These are phyloP conservation scores for Telopea speciosissima DNA, from an alignment of 177 flowering plant species.

Conservation along the genomic window DNA sequence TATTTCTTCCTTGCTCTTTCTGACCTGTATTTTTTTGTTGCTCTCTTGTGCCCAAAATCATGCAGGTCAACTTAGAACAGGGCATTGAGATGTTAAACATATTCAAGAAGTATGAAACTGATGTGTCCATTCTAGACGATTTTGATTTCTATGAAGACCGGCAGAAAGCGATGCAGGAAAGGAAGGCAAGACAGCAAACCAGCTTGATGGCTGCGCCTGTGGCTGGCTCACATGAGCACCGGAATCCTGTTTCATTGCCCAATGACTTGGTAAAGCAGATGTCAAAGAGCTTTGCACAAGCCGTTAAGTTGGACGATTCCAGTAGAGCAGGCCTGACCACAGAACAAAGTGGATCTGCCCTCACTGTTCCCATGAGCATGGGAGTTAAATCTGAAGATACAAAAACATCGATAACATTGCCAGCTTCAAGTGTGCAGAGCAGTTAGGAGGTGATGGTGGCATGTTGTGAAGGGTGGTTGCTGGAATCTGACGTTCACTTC, in stretches of 20 bases:
- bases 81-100: conserved; percentile 81
- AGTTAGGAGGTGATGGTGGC: conserved; percentile 17
- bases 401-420: conserved; percentile 4
- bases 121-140: conserved; percentile 73
- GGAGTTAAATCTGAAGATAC: conserved; percentile 26
- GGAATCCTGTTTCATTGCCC: conserved; percentile 22
- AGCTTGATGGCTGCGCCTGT: conserved; percentile 27
- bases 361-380: conserved; percentile 18
- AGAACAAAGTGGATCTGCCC: conserved; percentile 26
- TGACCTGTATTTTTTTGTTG: not conserved
- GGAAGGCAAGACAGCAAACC: conserved; percentile 64
- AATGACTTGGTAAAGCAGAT: conserved; percentile 42
- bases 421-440: conserved; percentile 20
- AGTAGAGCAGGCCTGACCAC: conserved; percentile 24
- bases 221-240: conserved; percentile 28
- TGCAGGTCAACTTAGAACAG: conserved; percentile 78
- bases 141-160: conserved; percentile 75
- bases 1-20: too few relatives aligned
- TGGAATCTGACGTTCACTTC: conserved; percentile 8
- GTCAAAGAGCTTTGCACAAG: conserved; percentile 58
- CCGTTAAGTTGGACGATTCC: conserved; percentile 50
- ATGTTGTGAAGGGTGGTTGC: conserved; percentile 3
- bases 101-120: conserved; percentile 61
- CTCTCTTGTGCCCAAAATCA: not conserved
- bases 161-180: conserved; percentile 70